Evolutionary conservation across 2,329 filamentous ascomycete genomes (phyloP).

Genomic region (Monilinia fructigena): DNA sequence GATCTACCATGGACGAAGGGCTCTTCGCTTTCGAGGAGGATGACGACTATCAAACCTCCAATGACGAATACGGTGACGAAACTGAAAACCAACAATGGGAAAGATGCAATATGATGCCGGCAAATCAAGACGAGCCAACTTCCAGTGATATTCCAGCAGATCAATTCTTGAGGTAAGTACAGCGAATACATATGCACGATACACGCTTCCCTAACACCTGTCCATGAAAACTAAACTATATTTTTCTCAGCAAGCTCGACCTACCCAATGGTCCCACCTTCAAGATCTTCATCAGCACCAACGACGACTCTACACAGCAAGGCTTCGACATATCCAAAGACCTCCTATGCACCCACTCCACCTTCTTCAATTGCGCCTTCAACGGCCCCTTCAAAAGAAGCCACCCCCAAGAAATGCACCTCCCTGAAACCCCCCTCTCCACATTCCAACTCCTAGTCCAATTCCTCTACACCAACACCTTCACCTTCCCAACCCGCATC

Average conservation of each 20-base stretch:
- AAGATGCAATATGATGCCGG: not conserved
- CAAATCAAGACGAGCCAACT: not conserved
- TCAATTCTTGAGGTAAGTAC: constrained; percentile 8
- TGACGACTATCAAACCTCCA: constrained; percentile 2
- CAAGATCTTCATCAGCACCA: constrained; percentile 19
- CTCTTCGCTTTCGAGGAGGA: constrained; percentile 9
- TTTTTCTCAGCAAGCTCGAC: not conserved
- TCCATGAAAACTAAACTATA: not conserved
- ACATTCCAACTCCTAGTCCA: constrained; percentile 25
- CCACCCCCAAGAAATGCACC: constrained; percentile 2
- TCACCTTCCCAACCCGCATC: not conserved
- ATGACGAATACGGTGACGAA: constrained; percentile 3
- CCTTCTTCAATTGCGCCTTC: constrained; percentile 26
- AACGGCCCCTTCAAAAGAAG: constrained; percentile 21
- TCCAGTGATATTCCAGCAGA: not conserved
- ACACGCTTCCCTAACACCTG: accelerated
- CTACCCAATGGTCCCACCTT: constrained; percentile 20
- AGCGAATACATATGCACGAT: not conserved
- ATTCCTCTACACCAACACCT: constrained; percentile 24
- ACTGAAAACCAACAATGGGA: not conserved
- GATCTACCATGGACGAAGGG: constrained; percentile 2
- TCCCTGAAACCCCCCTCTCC: constrained; percentile 19
- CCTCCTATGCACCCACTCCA: constrained; percentile 25
- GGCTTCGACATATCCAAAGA: constrained; percentile 20
- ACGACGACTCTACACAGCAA: not conserved